These are phyloP conservation scores for Trichoderma asperellum DNA, from an alignment of 2,329 filamentous ascomycete genomes.

Conservation along the genomic window DNA sequence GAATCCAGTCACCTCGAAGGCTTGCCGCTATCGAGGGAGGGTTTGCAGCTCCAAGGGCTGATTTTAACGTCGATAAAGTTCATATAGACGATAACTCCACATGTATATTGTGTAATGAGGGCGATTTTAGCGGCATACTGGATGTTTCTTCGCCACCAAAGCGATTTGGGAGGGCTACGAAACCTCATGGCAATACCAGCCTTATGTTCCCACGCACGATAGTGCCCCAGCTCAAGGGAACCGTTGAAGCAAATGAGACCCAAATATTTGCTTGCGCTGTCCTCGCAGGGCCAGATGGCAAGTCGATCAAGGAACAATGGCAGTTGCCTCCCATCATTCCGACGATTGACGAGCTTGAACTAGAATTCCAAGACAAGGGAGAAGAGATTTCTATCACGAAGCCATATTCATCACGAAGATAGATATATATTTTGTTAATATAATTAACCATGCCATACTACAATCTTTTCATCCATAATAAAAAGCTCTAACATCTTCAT, in stretches of 20 bases:
- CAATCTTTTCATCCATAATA: not conserved
- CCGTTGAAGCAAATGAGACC: slow-evolving; percentile 3
- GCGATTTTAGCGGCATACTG: slow-evolving; percentile 14
- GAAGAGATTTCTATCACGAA: not conserved
- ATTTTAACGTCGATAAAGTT: slow-evolving; percentile 1
- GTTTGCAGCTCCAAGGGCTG: slow-evolving; percentile 20
- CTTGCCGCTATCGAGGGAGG: slow-evolving; percentile 19
- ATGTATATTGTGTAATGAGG: not conserved
- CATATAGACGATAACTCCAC: not conserved
- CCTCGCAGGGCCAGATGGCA: not conserved
- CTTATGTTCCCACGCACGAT: slow-evolving; percentile 26
- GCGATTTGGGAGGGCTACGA: slow-evolving; percentile 1
- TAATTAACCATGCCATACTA: not conserved
- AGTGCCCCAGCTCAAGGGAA: slow-evolving; percentile 22
- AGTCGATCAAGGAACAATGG: not conserved
- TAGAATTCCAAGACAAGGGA: not conserved
- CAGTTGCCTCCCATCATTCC: not conserved
- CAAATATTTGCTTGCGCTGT: slow-evolving; percentile 14
- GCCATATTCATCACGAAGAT: not conserved
- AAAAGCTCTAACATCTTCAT: no score
- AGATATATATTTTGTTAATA: not conserved
- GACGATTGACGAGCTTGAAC: not conserved
- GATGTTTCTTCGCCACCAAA: not conserved
- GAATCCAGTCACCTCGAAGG: slow-evolving; percentile 20
- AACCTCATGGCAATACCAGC: slow-evolving; percentile 24